Percentiles rank a stretch among this genome's conserved stretches.
phyloP scores from a whole-genome alignment of 495 filamentous ascomycete genomes.

The Chaetomium fimeti region DNA sequence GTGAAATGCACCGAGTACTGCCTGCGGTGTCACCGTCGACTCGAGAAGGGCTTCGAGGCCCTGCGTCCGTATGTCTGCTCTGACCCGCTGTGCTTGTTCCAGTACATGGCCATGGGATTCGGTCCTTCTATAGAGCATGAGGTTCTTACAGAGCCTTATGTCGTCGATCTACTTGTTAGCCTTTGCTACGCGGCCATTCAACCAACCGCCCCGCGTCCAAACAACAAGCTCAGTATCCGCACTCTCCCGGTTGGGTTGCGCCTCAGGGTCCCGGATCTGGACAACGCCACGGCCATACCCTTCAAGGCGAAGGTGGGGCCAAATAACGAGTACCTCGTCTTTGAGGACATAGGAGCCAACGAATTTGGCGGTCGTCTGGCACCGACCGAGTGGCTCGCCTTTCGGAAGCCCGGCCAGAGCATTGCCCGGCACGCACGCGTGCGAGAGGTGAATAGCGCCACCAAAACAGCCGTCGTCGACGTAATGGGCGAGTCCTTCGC shows the following conservation, averaged over 20 bases:
- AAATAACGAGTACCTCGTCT: conserved; percentile 18
- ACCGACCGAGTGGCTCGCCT: conserved; percentile 24
- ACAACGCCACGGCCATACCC: neutral
- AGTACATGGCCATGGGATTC: conserved; percentile 87
- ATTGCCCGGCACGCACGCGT: conserved; percentile 8
- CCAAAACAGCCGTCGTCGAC: conserved; percentile 15
- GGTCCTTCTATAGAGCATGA: conserved; percentile 85
- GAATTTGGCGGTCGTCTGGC: conserved; percentile 6
- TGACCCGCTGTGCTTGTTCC: conserved; percentile 76
- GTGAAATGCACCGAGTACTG: conserved; percentile 86
- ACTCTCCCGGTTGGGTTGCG: conserved; percentile 28
- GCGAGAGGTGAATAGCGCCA: neutral
- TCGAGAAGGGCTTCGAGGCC: conserved; percentile 72
- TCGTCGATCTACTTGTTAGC: conserved; percentile 82
- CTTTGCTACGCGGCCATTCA: conserved; percentile 67
- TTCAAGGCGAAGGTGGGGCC: conserved; percentile 7
- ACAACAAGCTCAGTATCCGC: conserved; percentile 21
- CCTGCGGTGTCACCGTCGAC: conserved; percentile 75
- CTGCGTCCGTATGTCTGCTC: conserved; percentile 90
- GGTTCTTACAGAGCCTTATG: conserved; percentile 73
- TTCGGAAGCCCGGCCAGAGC: conserved; percentile 10
- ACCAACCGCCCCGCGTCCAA: neutral
- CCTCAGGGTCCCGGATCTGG: conserved; percentile 24
- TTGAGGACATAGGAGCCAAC: neutral
- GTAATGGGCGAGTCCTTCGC: conserved; percentile 7